Conservation (phyloP, 2,329 filamentous ascomycete species). For the Clonostachys rhizophaga region DNA sequence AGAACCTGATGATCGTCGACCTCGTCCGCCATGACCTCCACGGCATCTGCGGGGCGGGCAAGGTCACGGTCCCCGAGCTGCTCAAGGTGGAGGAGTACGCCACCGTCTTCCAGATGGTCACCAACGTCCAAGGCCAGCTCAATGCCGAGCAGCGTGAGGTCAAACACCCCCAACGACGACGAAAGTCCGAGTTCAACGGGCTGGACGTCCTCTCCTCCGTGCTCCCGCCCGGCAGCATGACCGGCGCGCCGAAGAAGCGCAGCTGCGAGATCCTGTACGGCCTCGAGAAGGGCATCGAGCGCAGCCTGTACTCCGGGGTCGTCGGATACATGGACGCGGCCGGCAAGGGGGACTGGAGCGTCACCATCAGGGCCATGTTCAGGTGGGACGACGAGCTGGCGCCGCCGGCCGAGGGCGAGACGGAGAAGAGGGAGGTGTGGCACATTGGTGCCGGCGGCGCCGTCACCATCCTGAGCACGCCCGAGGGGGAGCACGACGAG, state of each 20-base stretch:
- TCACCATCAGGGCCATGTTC: slow-evolving; percentile 65
- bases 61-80: slow-evolving; percentile 56
- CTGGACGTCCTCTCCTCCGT: slow-evolving; percentile 56
- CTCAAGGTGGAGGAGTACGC: slow-evolving; percentile 69
- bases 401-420: slow-evolving; percentile 6
- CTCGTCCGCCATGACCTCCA: slow-evolving; percentile 69
- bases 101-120: slow-evolving; percentile 67
- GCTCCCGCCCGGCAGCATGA: slow-evolving; percentile 71
- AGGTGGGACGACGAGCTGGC: slow-evolving; percentile 8
- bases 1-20: slow-evolving; percentile 77
- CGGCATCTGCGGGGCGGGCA: slow-evolving; percentile 52
- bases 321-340: slow-evolving; percentile 68
- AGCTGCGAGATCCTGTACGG: slow-evolving; percentile 60
- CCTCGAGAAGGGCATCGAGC: slow-evolving; percentile 45
- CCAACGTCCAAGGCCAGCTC: slow-evolving; percentile 43
- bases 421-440: slow-evolving; percentile 39
- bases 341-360: slow-evolving; percentile 65
- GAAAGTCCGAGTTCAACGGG: slow-evolving; percentile 32
- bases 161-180: too few species aligned
- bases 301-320: slow-evolving; percentile 64
- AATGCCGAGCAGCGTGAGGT: not conserved
- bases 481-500: slow-evolving; percentile 63
- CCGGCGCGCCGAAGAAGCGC: slow-evolving; percentile 69
- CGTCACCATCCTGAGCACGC: slow-evolving; percentile 60
- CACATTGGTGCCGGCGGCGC: slow-evolving; percentile 68